Conservation (phyloP, 2,329 filamentous ascomycete species). For the Venturia asperata region DNA sequence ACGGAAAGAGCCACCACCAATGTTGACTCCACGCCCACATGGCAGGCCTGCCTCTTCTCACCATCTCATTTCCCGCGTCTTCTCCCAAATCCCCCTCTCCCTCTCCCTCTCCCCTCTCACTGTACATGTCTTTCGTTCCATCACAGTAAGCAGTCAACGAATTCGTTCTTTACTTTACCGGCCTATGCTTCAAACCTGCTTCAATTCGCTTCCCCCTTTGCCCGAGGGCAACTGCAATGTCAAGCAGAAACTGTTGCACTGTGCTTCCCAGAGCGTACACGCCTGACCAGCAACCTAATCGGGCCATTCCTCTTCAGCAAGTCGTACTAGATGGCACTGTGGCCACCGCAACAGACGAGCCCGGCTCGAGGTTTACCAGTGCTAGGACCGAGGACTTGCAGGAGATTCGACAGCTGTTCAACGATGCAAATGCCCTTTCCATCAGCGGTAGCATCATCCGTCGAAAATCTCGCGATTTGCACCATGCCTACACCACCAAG, state of each 20-base stretch:
- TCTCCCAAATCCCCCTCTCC: background rate
- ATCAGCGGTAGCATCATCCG: background rate
- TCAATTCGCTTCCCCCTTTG: background rate
- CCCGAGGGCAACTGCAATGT: background rate
- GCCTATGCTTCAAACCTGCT: slow-evolving; percentile 2
- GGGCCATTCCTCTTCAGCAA: background rate
- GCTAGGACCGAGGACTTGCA: slow-evolving; percentile 19
- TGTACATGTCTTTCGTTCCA: slow-evolving; percentile 15
- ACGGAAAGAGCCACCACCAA: background rate
- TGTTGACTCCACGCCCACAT: slow-evolving; percentile 8
- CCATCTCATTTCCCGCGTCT: slow-evolving; percentile 2
- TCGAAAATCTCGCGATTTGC: slow-evolving; percentile 5
- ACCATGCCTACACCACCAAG: slow-evolving; percentile 13
- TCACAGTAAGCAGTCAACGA: background rate
- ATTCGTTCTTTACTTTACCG: slow-evolving; percentile 2
- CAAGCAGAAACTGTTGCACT: slow-evolving; percentile 6
- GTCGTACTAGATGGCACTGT: background rate
- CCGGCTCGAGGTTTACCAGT: slow-evolving; percentile 17
- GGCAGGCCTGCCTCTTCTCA: background rate
- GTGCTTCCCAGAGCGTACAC: background rate
- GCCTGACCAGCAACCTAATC: background rate
- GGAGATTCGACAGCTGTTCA: slow-evolving; percentile 17
- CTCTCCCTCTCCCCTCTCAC: background rate
- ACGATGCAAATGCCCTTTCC: background rate
- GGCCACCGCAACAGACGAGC: background rate